A percentile compares a stretch with the other conserved stretches of the same genome.
phyloP scores from a whole-genome alignment of 2,329 filamentous ascomycete genomes.

The Eurotiales sp. region DNA sequence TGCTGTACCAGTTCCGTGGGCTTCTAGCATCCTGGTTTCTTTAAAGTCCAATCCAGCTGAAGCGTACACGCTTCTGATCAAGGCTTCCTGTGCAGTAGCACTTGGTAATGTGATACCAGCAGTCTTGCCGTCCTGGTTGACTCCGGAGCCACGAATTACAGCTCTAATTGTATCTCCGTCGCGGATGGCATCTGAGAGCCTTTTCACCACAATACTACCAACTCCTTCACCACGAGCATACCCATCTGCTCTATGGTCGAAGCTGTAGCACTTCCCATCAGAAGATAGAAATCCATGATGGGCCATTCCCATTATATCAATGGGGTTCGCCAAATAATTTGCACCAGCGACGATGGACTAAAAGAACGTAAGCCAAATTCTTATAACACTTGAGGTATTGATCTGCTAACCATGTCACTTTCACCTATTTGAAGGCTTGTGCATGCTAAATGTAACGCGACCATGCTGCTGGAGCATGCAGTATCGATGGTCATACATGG shows the following conservation, averaged over 20 bases:
- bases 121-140: slow-evolving; percentile 23
- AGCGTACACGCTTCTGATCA: slow-evolving; percentile 17
- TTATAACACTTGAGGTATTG: too few species aligned
- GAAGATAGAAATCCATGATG: slow-evolving; percentile 20
- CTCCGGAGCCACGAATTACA: slow-evolving; percentile 25
- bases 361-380: neutral
- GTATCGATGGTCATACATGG: slow-evolving; percentile 18
- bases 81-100: slow-evolving; percentile 19
- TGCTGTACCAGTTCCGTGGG: slow-evolving; percentile 26
- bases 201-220: slow-evolving; percentile 25
- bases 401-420: slow-evolving; percentile 10
- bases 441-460: slow-evolving; percentile 13
- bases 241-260: slow-evolving; percentile 38
- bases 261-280: slow-evolving; percentile 26
- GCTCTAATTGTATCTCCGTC: slow-evolving; percentile 30
- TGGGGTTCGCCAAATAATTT: slow-evolving; percentile 14
- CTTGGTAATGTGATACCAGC: slow-evolving; percentile 22
- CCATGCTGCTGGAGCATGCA: slow-evolving; percentile 19
- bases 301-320: slow-evolving; percentile 16
- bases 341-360: slow-evolving; percentile 16
- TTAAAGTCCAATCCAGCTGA: slow-evolving; percentile 7
- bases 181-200: slow-evolving; percentile 24
- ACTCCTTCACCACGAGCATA: slow-evolving; percentile 41
- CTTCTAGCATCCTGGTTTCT: slow-evolving; percentile 17
- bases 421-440: slow-evolving; percentile 12